Evolutionary conservation across 257 asterid species (phyloP).

Genomic region (Nicotiana benthamiana): DNA sequence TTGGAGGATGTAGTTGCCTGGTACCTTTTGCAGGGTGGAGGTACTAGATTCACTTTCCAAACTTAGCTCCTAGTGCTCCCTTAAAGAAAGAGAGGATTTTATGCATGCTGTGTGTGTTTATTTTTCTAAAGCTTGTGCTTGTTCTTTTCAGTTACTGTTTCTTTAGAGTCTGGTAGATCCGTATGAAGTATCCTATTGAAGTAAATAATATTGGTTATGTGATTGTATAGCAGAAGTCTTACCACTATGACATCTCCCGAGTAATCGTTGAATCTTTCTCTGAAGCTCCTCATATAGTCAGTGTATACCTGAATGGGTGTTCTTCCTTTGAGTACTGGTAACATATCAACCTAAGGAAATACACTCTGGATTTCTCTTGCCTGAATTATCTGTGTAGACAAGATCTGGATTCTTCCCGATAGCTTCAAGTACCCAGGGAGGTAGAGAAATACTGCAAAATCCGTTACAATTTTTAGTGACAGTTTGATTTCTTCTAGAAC

Average conservation of each 20-base stretch:
- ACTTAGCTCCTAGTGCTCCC: neutral
- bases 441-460: constrained; percentile 73
- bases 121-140: neutral
- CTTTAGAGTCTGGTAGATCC: neutral
- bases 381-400: constrained; percentile 79
- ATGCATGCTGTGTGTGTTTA: neutral
- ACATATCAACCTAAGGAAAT: constrained; percentile 75
- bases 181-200: neutral
- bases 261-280: constrained; percentile 55
- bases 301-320: constrained; percentile 88
- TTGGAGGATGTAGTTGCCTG: too few species aligned
- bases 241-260: constrained; percentile 69
- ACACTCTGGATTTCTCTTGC: constrained; percentile 84
- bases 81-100: neutral
- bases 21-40: too few species aligned
- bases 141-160: neutral
- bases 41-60: neutral
- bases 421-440: constrained; percentile 97
- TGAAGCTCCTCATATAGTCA: constrained; percentile 76
- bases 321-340: constrained; percentile 84
- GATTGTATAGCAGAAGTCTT: constrained; percentile 19
- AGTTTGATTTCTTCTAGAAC: neutral
- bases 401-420: constrained; percentile 82
- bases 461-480: neutral
- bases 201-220: constrained; percentile 2